These are phyloP conservation scores for Dichomitus squalens DNA, from an alignment of 1,284 basidiomycete genomes.

Conservation along the genomic window DNA sequence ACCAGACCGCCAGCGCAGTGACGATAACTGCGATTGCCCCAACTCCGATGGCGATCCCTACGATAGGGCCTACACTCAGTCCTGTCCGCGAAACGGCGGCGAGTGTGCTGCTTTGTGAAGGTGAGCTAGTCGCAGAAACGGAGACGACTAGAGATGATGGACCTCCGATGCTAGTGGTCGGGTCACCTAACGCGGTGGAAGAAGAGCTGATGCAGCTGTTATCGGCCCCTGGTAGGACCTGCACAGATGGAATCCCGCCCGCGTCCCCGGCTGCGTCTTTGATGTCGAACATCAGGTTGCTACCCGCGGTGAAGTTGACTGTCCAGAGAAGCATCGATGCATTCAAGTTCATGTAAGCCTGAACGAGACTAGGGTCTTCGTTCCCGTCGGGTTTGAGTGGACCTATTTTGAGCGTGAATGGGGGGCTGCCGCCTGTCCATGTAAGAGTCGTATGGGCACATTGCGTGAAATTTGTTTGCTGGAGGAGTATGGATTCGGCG, in stretches of 20 bases:
- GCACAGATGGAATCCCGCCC: neutral
- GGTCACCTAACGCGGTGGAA: neutral
- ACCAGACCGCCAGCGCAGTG: neutral
- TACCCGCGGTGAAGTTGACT: neutral
- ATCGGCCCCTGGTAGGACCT: neutral
- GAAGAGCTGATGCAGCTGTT: neutral
- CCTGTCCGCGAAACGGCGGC: neutral
- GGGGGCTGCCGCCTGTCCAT: slow-evolving; percentile 20
- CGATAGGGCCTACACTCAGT: neutral
- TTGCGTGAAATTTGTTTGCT: neutral
- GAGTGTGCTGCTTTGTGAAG: neutral
- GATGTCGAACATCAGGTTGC: neutral
- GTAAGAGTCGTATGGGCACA: neutral
- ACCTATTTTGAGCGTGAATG: slow-evolving; percentile 45
- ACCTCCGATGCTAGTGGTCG: neutral
- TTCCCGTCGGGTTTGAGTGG: neutral
- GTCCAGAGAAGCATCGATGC: neutral
- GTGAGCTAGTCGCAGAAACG: too few relatives aligned
- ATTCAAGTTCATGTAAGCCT: neutral
- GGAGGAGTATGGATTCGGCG: neutral
- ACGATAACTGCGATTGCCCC: neutral
- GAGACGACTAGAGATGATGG: neutral
- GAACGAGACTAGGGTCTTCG: neutral
- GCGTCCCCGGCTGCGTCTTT: neutral
- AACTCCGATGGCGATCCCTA: neutral